A percentile compares a stretch with the other conserved stretches of the same genome.
Evolutionary conservation across 257 asterid genomes (phyloP).

Genomic region (Ophiorrhiza pumila): DNA sequence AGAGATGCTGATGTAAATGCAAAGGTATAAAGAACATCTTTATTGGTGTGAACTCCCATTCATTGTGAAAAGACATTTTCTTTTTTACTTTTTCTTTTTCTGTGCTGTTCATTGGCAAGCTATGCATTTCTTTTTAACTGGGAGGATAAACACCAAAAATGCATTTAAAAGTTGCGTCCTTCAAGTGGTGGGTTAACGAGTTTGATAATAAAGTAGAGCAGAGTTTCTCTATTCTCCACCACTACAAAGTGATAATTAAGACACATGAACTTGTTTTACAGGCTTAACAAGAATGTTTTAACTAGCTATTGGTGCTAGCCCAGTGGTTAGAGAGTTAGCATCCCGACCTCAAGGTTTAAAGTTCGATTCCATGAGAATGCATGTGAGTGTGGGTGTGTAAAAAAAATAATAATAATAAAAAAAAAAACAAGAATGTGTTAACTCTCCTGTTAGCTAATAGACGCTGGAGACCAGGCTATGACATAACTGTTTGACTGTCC

Average conservation of each 20-base stretch:
- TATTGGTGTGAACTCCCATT: constrained; percentile 5
- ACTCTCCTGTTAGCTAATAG: not conserved
- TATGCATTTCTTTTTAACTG: not conserved
- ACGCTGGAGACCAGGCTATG: not conserved
- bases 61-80: not conserved
- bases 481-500: not conserved
- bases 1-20: constrained; percentile 76
- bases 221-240: not conserved
- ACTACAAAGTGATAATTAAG: not conserved
- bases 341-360: no score
- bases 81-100: not conserved
- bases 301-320: no score
- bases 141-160: not conserved
- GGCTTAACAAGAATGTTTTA: not conserved
- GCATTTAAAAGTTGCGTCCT: not conserved
- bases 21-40: constrained; percentile 46
- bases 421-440: not conserved
- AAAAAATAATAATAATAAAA: no score
- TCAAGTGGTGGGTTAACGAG: not conserved
- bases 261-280: not conserved
- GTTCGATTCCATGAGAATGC: no score
- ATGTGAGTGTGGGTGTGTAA: no score
- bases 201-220: not conserved
- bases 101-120: not conserved
- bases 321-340: no score